These are phyloP conservation scores for Arthrobotrys pseudoclavata DNA, from an alignment of 2,329 filamentous ascomycete species.

Conservation along the genomic window DNA sequence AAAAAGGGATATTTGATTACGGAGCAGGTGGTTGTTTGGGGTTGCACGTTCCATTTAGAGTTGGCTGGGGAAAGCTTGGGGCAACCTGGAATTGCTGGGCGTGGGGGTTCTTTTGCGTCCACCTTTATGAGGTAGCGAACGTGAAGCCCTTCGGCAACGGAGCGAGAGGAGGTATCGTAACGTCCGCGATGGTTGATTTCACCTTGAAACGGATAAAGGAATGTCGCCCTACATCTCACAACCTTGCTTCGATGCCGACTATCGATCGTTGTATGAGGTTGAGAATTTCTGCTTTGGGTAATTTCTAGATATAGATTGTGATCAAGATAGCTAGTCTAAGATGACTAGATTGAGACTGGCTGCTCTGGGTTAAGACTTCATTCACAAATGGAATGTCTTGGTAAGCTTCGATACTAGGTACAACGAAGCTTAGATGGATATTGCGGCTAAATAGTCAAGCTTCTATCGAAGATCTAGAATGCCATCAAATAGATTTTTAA, in stretches of 20 bases:
- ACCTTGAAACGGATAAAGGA: conserved; percentile 33
- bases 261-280: conserved; percentile 22
- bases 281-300: conserved; percentile 31
- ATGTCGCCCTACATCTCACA: conserved; percentile 48
- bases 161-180: conserved; percentile 57
- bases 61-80: conserved; percentile 56
- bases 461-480: conserved; percentile 39
- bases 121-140: neutral
- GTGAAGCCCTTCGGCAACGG: conserved; percentile 58
- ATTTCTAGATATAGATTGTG: conserved; percentile 6
- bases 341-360: conserved; percentile 16
- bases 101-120: conserved; percentile 36
- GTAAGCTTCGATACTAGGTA: conserved; percentile 18
- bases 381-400: conserved; percentile 27
- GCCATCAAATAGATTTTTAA: conserved; percentile 15
- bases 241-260: conserved; percentile 17
- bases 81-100: conserved; percentile 44
- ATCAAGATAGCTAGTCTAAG: conserved; percentile 6
- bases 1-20: conserved; percentile 44
- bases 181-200: conserved; percentile 40
- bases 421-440: conserved; percentile 8
- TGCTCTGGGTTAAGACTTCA: conserved; percentile 24
- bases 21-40: conserved; percentile 55
- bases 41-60: conserved; percentile 61
- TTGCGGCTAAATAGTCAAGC: conserved; percentile 24